These are phyloP conservation scores for Penstemon eatonii DNA, from an alignment of 257 asterid species.

Conservation along the genomic window DNA sequence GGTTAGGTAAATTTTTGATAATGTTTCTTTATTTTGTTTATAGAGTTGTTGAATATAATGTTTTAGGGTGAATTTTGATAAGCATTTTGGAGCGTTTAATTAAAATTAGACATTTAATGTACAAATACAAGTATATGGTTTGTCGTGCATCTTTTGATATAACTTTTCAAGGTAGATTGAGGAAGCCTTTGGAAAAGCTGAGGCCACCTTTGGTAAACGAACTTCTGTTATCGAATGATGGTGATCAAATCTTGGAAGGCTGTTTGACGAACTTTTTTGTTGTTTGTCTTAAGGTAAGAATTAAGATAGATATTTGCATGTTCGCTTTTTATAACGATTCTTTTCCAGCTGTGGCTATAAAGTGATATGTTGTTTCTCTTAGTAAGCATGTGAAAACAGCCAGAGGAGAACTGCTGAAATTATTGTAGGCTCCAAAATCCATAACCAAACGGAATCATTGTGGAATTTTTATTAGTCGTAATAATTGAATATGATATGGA, in stretches of 20 bases:
- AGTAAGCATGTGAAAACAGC: background rate
- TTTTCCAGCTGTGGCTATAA: background rate
- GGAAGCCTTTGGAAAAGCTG: conserved; percentile 83
- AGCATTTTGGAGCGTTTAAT: background rate
- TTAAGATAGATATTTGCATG: background rate
- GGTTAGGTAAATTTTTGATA: conserved; percentile 59
- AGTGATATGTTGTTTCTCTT: background rate
- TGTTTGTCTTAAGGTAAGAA: conserved; percentile 65
- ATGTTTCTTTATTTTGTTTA: background rate
- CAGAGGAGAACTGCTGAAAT: background rate
- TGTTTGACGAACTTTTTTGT: conserved; percentile 76
- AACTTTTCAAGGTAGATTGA: conserved; percentile 50
- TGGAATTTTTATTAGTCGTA: background rate
- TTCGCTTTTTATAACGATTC: background rate
- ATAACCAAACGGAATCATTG: background rate
- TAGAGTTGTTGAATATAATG: background rate
- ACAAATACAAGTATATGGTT: conserved; percentile 23
- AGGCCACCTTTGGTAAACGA: conserved; percentile 83
- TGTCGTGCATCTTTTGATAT: conserved; percentile 25
- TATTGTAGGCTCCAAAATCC: background rate
- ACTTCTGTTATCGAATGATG: conserved; percentile 76
- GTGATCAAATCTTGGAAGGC: conserved; percentile 86
- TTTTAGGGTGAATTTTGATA: background rate
- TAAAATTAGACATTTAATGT: background rate
- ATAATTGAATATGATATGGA: background rate